A percentile compares a stretch with the other conserved stretches of the same genome.
Conservation (phyloP, 495 filamentous ascomycete species). For the Aspergillus wentii region DNA sequence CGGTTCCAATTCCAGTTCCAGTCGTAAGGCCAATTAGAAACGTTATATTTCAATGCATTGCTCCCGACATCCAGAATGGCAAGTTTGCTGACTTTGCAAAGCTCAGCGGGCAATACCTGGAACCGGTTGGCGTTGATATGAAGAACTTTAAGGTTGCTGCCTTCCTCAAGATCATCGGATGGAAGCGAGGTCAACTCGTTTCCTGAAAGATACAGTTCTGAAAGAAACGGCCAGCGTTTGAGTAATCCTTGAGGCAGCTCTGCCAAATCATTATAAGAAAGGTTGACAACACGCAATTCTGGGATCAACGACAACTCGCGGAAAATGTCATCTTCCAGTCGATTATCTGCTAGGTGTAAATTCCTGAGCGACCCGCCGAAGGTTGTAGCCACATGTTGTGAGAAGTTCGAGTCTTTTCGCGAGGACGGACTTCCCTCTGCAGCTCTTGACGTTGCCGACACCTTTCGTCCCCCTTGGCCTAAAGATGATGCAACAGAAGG, state of each 20-base stretch:
- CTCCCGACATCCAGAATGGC: conserved; percentile 90
- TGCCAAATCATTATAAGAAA: conserved; percentile 91
- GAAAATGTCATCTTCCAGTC: conserved; percentile 88
- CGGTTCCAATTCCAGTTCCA: conserved; percentile 99
- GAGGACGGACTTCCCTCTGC: conserved; percentile 57
- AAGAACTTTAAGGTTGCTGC: conserved; percentile 76
- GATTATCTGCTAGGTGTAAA: conserved; percentile 88
- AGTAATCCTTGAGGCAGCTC: conserved; percentile 88
- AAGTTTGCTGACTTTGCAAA: conserved; percentile 88
- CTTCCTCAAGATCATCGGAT: conserved; percentile 89
- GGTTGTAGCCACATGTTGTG: conserved; percentile 67
- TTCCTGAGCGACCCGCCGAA: conserved; percentile 81
- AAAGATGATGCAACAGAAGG: conserved; percentile 76
- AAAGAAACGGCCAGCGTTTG: conserved; percentile 78
- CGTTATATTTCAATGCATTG: conserved; percentile 97
- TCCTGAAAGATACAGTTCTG: conserved; percentile 91
- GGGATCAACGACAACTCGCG: conserved; percentile 79
- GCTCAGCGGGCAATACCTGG: conserved; percentile 90
- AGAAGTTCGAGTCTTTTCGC: conserved; percentile 86
- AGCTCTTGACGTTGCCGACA: conserved; percentile 64
- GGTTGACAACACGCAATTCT: conserved; percentile 83
- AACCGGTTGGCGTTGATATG: conserved; percentile 98
- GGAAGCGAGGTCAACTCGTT: conserved; percentile 90
- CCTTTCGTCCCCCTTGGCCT: conserved; percentile 71
- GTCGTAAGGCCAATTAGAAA: conserved; percentile 98